phyloP scores from a whole-genome alignment of 352 stramenopile genomes.

The Phytopythium mirpurense region DNA sequence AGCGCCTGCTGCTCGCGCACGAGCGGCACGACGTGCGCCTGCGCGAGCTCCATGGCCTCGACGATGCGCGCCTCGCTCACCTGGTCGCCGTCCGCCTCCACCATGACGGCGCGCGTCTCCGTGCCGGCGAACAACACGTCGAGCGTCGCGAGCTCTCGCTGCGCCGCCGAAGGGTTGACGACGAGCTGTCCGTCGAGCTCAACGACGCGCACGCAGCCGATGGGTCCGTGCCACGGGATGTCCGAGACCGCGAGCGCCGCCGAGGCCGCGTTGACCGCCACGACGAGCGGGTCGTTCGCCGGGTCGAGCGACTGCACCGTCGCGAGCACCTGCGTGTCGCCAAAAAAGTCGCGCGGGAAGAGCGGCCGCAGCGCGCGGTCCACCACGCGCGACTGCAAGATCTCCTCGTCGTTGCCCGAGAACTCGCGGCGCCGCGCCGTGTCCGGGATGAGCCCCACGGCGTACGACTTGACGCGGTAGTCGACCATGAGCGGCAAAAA shows the following conservation, averaged over 20 bases:
- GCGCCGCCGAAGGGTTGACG: conserved; percentile 85
- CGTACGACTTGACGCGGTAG: conserved; percentile 90
- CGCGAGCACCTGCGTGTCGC: conserved; percentile 94
- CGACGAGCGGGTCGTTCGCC: conserved; percentile 80
- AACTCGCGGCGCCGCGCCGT: conserved; percentile 87
- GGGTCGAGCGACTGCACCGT: conserved; percentile 87
- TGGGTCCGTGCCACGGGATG: conserved; percentile 87
- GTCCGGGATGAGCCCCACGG: conserved; percentile 84
- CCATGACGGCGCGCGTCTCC: conserved; percentile 78
- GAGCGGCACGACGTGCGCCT: conserved; percentile 42
- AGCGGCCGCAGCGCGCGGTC: conserved; percentile 95
- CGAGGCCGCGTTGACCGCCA: conserved; percentile 88
- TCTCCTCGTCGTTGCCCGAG: conserved; percentile 91
- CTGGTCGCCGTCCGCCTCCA: conserved; percentile 81
- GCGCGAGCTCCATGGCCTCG: conserved; percentile 74
- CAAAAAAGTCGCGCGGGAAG: conserved; percentile 91
- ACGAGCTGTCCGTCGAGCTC: conserved; percentile 85
- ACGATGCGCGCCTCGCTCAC: conserved; percentile 66
- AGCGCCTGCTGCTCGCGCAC: conserved; percentile 66
- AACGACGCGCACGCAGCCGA: conserved; percentile 87
- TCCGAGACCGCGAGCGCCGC: conserved; percentile 81
- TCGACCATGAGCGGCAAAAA: conserved; percentile 93
- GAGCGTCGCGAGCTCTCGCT: conserved; percentile 67
- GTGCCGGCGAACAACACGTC: conserved; percentile 86
- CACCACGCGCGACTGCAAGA: conserved; percentile 94